Percentiles rank a stretch among this genome's conserved stretches.
Evolutionary conservation across 2,329 filamentous ascomycete species (phyloP).

Genomic region (Cadophora sp.): DNA sequence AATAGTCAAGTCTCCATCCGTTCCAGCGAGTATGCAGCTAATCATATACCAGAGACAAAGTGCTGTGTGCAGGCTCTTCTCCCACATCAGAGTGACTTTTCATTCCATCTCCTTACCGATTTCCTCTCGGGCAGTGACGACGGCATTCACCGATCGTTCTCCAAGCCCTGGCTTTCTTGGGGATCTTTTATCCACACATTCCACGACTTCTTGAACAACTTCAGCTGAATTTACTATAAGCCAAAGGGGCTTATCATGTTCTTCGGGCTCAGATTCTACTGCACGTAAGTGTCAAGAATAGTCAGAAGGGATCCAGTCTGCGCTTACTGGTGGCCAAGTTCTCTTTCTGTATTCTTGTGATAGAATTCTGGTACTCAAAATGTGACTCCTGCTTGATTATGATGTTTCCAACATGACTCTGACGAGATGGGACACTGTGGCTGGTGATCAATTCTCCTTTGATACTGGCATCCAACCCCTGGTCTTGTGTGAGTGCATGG

Average conservation of each 20-base stretch:
- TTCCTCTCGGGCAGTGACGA: neutral
- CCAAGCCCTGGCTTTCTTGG: neutral
- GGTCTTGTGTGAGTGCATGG: neutral
- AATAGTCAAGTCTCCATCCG: neutral
- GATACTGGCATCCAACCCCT: neutral
- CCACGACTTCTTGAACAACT: neutral
- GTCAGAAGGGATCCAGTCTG: neutral
- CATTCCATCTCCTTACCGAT: neutral
- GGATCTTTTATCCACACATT: neutral
- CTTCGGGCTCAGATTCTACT: neutral
- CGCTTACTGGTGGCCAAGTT: neutral
- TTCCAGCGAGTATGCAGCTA: neutral
- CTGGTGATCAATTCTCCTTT: neutral
- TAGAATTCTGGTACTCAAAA: neutral
- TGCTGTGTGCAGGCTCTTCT: neutral
- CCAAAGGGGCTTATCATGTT: neutral
- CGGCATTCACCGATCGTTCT: neutral
- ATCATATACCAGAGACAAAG: neutral
- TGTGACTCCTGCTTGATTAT: neutral
- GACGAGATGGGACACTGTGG: neutral
- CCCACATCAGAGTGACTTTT: neutral
- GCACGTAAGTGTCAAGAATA: neutral
- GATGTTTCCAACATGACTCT: neutral
- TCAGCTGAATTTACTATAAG: neutral
- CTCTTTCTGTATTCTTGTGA: neutral